Evolutionary conservation across 305 asterid genomes (phyloP).

Genomic region (Fraxinus ornus): DNA sequence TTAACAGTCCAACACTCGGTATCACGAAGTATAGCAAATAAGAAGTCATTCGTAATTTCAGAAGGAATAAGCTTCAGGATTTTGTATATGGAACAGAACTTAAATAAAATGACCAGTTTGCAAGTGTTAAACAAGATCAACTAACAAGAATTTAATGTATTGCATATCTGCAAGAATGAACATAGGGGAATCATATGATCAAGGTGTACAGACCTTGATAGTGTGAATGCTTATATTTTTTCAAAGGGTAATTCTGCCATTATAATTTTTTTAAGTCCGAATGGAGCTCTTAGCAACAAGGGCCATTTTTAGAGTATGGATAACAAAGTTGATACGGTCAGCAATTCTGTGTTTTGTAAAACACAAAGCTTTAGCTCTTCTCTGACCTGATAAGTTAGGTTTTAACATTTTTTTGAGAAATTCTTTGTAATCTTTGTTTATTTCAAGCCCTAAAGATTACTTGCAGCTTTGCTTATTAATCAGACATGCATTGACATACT

Average conservation of each 20-base stretch:
- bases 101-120: not conserved
- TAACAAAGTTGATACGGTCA: not conserved
- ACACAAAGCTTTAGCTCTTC: not conserved
- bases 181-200: not conserved
- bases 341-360: not conserved
- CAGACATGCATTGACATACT: constrained; percentile 3
- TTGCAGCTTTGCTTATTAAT: not conserved
- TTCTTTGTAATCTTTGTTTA: not conserved
- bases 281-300: not conserved
- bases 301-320: not conserved
- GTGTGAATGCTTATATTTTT: not conserved
- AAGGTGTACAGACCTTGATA: not conserved
- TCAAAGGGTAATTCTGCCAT: not conserved
- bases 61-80: not conserved
- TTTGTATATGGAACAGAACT: not conserved
- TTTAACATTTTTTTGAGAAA: not conserved
- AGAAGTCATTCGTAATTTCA: not conserved
- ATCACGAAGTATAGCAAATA: not conserved
- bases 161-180: not conserved
- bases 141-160: not conserved
- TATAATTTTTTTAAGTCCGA: not conserved
- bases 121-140: not conserved
- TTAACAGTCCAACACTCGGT: not conserved
- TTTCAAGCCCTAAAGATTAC: not conserved
- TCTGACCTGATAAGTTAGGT: not conserved